Evolutionary conservation across 169 alveolate species (phyloP).

Genomic region (Prorocentrum cordatum): DNA sequence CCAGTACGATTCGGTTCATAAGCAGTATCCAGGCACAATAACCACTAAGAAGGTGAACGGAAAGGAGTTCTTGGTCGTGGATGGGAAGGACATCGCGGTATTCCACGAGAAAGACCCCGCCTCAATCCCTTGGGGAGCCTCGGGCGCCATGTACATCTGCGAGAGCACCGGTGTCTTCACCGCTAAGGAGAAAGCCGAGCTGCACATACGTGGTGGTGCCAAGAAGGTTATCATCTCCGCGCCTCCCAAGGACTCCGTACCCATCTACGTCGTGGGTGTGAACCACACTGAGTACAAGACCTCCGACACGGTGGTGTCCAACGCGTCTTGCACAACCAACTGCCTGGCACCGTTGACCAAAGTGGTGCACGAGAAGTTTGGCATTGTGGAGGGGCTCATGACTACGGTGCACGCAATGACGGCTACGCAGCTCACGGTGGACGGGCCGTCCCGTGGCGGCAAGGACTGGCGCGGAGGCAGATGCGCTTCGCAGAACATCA

Average conservation of each 20-base stretch:
- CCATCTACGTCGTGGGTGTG: conserved; percentile 98
- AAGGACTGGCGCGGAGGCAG: conserved; percentile 76
- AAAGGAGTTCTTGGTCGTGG: conserved; percentile 81
- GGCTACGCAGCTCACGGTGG: conserved; percentile 97
- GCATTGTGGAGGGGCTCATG: conserved; percentile 98
- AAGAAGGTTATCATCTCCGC: conserved; percentile 65
- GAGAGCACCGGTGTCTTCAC: conserved; percentile 98
- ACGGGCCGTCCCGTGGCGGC: conserved; percentile 99
- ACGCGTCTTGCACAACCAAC: conserved; percentile 92
- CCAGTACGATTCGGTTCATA: conserved; percentile 96
- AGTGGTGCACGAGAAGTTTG: conserved; percentile 89
- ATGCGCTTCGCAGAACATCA: conserved; percentile 27
- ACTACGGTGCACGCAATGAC: conserved; percentile 99
- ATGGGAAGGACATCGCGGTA: conserved; percentile 81
- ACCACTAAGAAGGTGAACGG: conserved; percentile 78
- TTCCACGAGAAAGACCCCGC: conserved; percentile 90
- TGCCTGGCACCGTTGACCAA: conserved; percentile 97
- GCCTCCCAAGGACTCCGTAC: conserved; percentile 85
- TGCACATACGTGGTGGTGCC: conserved; percentile 45
- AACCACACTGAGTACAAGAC: conserved; percentile 89
- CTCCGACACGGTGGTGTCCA: conserved; percentile 80
- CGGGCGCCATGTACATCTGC: conserved; percentile 88
- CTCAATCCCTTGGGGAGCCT: conserved; percentile 94
- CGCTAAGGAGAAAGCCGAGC: conserved; percentile 82
- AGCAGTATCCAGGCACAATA: conserved; percentile 78